A percentile compares a stretch with the other conserved stretches of the same genome.
These are phyloP conservation scores for Lactarius vividus DNA, from an alignment of 768 basidiomycete species.

Conservation along the genomic window DNA sequence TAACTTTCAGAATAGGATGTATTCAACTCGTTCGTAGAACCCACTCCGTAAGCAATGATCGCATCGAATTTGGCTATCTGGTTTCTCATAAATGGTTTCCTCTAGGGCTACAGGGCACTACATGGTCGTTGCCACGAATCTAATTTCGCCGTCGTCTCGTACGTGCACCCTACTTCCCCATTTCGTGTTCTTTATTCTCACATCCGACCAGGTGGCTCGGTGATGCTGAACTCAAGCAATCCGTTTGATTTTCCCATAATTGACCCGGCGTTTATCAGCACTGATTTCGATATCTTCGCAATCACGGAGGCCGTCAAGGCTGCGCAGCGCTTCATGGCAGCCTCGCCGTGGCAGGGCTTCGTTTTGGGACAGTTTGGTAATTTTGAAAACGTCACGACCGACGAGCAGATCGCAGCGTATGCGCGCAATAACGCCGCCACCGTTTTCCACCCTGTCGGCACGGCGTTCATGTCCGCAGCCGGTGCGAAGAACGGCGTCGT, in stretches of 20 bases:
- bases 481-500: constrained; percentile 19
- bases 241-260: constrained; percentile 31
- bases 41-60: not conserved
- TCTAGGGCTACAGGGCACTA: constrained; percentile 1
- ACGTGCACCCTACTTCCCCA: not conserved
- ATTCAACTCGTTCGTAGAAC: not conserved
- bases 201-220: constrained; percentile 21
- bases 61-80: not conserved
- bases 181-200: not conserved
- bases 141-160: constrained; percentile 17
- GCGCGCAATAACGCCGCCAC: constrained; percentile 11
- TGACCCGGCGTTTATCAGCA: constrained; percentile 24
- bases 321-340: constrained; percentile 1
- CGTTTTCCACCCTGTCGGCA: constrained; percentile 19
- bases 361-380: not conserved
- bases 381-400: constrained; percentile 9
- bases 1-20: not conserved
- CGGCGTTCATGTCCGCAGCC: constrained; percentile 11
- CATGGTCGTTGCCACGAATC: not conserved
- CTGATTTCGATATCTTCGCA: constrained; percentile 1
- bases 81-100: not conserved
- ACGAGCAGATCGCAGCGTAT: constrained; percentile 18
- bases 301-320: constrained; percentile 2
- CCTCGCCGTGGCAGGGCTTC: constrained; percentile 9
- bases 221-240: constrained; percentile 28